Evolutionary conservation across 2,329 filamentous ascomycete genomes (phyloP).

Genomic region (Sporothrix mexicana): DNA sequence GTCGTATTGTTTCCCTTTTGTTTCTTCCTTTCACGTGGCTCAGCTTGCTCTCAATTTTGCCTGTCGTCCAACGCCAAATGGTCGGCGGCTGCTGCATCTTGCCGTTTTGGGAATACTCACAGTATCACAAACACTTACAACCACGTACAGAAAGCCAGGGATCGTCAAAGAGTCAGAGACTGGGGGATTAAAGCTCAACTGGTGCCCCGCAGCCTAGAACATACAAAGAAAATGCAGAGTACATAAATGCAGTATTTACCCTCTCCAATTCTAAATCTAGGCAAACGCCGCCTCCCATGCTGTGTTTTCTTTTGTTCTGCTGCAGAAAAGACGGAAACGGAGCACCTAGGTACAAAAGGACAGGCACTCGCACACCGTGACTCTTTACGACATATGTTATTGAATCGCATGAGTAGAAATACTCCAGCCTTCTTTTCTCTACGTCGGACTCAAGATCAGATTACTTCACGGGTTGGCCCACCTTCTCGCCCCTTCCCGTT

Average conservation of each 20-base stretch:
- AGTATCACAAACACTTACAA: too few relatives aligned
- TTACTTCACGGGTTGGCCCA: neutral
- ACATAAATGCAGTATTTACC: neutral
- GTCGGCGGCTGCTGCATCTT: neutral
- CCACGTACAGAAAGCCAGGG: too few relatives aligned
- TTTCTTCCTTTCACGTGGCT: neutral
- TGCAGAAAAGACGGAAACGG: constrained; percentile 13
- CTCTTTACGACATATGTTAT: too few relatives aligned
- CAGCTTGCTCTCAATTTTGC: neutral
- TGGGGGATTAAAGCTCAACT: neutral
- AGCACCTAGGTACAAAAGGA: neutral
- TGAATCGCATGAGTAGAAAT: neutral
- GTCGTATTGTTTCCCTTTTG: neutral
- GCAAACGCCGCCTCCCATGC: neutral
- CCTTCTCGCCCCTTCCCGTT: neutral
- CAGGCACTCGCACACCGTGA: neutral
- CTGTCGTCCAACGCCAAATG: neutral
- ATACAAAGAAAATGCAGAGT: constrained; percentile 10
- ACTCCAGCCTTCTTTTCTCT: neutral
- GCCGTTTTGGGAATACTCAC: neutral
- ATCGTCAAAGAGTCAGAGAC: too few relatives aligned
- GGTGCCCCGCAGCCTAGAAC: constrained; percentile 9
- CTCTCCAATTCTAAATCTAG: neutral
- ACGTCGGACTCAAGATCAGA: too few relatives aligned
- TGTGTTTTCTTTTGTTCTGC: neutral